Evolutionary conservation across 179 eudicot species (phyloP).

Genomic region (Beta lomatogona): DNA sequence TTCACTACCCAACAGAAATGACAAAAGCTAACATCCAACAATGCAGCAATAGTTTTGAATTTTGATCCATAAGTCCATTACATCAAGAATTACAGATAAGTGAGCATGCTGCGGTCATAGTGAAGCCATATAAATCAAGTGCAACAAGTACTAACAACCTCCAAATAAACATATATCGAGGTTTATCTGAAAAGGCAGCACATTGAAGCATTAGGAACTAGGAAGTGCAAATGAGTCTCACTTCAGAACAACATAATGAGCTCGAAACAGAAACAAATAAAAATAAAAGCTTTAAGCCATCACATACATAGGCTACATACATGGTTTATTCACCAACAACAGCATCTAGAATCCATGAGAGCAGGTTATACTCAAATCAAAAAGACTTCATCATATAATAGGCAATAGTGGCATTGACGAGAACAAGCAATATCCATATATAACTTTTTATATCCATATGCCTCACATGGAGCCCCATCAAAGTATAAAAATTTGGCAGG

Average conservation of each 20-base stretch:
- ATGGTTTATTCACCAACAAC: not conserved
- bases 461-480: not conserved
- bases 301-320: not conserved
- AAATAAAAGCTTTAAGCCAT: not conserved
- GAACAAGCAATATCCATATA: not conserved
- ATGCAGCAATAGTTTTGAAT: not conserved
- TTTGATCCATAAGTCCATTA: not conserved
- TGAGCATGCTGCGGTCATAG: not conserved
- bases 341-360: not conserved
- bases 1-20: not conserved
- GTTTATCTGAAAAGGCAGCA: not conserved
- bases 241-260: constrained; percentile 3
- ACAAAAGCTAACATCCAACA: not conserved
- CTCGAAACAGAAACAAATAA: not conserved
- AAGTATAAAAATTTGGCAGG: not conserved
- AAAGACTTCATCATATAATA: not conserved
- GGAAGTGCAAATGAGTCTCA: not conserved
- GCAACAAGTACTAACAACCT: not conserved
- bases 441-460: not conserved
- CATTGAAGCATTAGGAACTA: not conserved
- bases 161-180: not conserved
- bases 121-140: not conserved
- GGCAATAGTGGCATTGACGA: not conserved
- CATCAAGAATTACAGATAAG: not conserved
- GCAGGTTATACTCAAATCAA: not conserved